Conservation (phyloP, 2,329 filamentous ascomycete genomes). For the Blumeria hordei region DNA sequence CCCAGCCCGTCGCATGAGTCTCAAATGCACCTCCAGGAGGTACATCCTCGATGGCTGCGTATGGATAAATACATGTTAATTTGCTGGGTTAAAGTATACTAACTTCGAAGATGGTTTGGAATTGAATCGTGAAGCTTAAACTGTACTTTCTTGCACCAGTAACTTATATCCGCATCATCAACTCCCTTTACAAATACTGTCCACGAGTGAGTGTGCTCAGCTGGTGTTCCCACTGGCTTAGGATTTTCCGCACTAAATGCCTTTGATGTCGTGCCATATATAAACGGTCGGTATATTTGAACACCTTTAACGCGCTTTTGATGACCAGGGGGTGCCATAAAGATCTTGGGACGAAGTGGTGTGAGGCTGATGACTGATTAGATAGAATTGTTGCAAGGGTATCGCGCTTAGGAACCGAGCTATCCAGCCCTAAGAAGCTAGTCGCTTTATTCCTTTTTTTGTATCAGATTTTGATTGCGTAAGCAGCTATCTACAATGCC, state of each 20-base stretch:
- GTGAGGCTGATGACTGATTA: too few relatives aligned
- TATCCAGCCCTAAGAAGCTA: too few relatives aligned
- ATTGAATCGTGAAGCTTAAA: constrained; percentile 98
- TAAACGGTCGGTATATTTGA: constrained; percentile 38
- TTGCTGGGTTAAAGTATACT: constrained; percentile 9
- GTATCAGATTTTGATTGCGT: too few relatives aligned
- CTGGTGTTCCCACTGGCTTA: constrained; percentile 49
- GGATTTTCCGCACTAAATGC: constrained; percentile 58
- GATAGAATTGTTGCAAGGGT: too few relatives aligned
- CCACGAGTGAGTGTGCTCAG: constrained; percentile 94
- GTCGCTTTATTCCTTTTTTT: too few relatives aligned
- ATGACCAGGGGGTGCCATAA: constrained; percentile 33
- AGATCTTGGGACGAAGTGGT: too few relatives aligned
- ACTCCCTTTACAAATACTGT: constrained; percentile 79
- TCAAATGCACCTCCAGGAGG: constrained; percentile 41
- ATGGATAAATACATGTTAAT: neutral
- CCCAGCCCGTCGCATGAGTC: constrained; percentile 86
- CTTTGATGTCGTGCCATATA: constrained; percentile 59
- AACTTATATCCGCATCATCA: constrained; percentile 73
- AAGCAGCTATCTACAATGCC: too few relatives aligned
- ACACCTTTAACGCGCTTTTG: constrained; percentile 40
- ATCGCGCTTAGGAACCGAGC: too few relatives aligned
- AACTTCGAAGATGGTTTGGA: constrained; percentile 64
- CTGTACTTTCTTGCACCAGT: constrained; percentile 90
- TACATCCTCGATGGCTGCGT: constrained; percentile 43